A percentile compares a stretch with the other conserved stretches of the same genome.
These are phyloP conservation scores for Coemansia sp. DNA, from an alignment of 192 early-diverging fungal species.

Conservation along the genomic window DNA sequence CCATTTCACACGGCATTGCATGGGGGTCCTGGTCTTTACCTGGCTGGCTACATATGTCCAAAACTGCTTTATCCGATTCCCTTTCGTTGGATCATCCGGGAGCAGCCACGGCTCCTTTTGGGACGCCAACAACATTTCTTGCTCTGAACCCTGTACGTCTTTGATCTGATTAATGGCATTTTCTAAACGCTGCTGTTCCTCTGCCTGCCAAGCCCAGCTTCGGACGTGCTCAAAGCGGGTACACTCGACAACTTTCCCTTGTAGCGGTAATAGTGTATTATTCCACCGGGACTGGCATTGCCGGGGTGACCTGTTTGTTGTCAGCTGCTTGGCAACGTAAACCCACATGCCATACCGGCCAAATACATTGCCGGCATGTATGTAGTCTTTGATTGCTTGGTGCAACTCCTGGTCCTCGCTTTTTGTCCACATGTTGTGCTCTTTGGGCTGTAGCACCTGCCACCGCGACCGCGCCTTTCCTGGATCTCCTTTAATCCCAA, in stretches of 20 bases:
- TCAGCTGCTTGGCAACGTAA: slow-evolving; percentile 20
- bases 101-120: slow-evolving; percentile 42
- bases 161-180: slow-evolving; percentile 9
- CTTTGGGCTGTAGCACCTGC: slow-evolving; percentile 27
- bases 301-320: slow-evolving; percentile 20
- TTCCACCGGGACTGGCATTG: slow-evolving; percentile 44
- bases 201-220: slow-evolving; percentile 27
- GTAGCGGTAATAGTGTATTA: slow-evolving; percentile 25
- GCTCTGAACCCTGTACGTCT: slow-evolving; percentile 1
- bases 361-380: slow-evolving; percentile 2
- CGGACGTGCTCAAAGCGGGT: slow-evolving; percentile 28
- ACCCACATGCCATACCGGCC: slow-evolving; percentile 27
- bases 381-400: slow-evolving; percentile 16
- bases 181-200: slow-evolving; percentile 14
- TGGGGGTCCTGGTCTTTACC: slow-evolving; percentile 33
- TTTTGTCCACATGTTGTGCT: slow-evolving; percentile 19
- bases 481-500: slow-evolving; percentile 28
- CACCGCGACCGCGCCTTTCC: slow-evolving; percentile 31
- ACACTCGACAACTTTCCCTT: slow-evolving; percentile 18
- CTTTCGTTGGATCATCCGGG: neutral
- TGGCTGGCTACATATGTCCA: slow-evolving; percentile 34
- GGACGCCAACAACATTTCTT: neutral
- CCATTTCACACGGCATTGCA: slow-evolving; percentile 37
- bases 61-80: slow-evolving; percentile 4
- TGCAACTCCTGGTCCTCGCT: slow-evolving; percentile 29